Base-by-base conservation (phyloP, 1,139 yeast genomes). In the Hanseniaspora gamundiae region DNA sequence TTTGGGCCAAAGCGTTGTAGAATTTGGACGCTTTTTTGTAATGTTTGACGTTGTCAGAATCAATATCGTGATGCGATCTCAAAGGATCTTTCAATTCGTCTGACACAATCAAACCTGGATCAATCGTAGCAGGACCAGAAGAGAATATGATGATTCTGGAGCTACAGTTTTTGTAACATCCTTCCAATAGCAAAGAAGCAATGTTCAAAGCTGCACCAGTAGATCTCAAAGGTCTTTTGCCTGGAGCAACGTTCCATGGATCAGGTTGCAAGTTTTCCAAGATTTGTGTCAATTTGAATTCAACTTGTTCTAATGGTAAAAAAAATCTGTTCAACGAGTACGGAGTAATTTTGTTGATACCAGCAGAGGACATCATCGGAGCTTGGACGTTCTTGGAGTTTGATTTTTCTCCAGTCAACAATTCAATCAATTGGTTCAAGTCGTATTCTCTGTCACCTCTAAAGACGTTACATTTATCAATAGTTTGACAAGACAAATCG, bases 51-150 rank as follows among this genome's bases (percentile, higher is more conserved):
- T 78, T 71, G 56, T 87, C 95, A 51, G 84, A 76, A 59, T 84
- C 94, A 54, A 91, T 85, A 62, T 91, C 98, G 52, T 86, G 87
- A 64, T 91, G 99, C 4, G 97, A 88, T 70, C 99, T 78, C 55
- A 93, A 83, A 46, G 98, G 95, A 65, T 91, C 98, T 61, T 85
- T 84, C 61, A 91, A 74, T 62, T 87, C 93, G 29, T 83, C 78
- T 40, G 94, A 86, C 35, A 91, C 98, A 56, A 91, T 87, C 66
- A 86, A 69, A 57, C 99, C 99, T 11, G 99, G 98, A 39, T 81
- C 84, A 57, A 86, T 79, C 43, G 99, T 91, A 59, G 96, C 81
- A 43, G 96, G 95, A 49, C 98, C 99, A 45, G 93, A 94, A 40
- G 95, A 79, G 58, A 91, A 91, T 51, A 91, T 71, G 74, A 86